Percentiles rank a stretch among this genome's conserved stretches.
phyloP scores from a whole-genome alignment of 2,329 filamentous ascomycete genomes.

The Fusarium sp. region DNA sequence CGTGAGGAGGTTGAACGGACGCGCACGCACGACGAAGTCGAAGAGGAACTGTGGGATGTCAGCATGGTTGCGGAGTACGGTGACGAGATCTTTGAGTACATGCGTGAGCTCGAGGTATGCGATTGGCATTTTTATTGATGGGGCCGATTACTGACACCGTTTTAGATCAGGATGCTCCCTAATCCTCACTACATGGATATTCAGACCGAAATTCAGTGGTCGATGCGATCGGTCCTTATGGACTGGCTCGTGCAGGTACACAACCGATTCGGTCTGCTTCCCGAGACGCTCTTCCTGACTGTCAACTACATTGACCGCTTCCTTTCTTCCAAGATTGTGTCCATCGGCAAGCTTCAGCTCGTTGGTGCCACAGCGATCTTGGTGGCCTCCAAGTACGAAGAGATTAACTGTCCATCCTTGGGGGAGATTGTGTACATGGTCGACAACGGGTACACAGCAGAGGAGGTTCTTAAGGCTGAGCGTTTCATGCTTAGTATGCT shows the following conservation, averaged over 20 bases:
- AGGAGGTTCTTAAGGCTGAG: slow-evolving; percentile 97
- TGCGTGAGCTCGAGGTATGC: slow-evolving; percentile 86
- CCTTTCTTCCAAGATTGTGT: slow-evolving; percentile 92
- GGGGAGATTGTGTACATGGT: slow-evolving; percentile 99
- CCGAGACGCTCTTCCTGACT: slow-evolving; percentile 92
- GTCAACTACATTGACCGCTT: slow-evolving; percentile 99
- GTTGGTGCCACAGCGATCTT: slow-evolving; percentile 96
- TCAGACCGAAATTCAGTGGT: slow-evolving; percentile 98
- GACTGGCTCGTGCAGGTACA: slow-evolving; percentile 99
- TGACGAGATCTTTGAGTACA: slow-evolving; percentile 94
- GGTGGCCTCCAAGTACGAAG: slow-evolving; percentile 96
- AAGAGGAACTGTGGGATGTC: slow-evolving; percentile 91
- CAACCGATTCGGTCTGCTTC: slow-evolving; percentile 86
- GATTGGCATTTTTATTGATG: neutral
- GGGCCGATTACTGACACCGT: slow-evolving; percentile 40
- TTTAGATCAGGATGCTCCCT: slow-evolving; percentile 80
- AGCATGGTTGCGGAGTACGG: slow-evolving; percentile 98
- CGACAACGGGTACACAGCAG: slow-evolving; percentile 85
- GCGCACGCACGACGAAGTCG: slow-evolving; percentile 77
- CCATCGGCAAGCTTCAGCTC: slow-evolving; percentile 92
- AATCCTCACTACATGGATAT: slow-evolving; percentile 96
- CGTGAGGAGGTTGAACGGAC: slow-evolving; percentile 75
- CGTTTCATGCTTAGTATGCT: slow-evolving; percentile 98
- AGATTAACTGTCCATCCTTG: slow-evolving; percentile 97
- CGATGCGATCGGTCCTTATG: slow-evolving; percentile 96